phyloP scores from a whole-genome alignment of 331 rosid species.

The Erythrophleum ivorense region DNA sequence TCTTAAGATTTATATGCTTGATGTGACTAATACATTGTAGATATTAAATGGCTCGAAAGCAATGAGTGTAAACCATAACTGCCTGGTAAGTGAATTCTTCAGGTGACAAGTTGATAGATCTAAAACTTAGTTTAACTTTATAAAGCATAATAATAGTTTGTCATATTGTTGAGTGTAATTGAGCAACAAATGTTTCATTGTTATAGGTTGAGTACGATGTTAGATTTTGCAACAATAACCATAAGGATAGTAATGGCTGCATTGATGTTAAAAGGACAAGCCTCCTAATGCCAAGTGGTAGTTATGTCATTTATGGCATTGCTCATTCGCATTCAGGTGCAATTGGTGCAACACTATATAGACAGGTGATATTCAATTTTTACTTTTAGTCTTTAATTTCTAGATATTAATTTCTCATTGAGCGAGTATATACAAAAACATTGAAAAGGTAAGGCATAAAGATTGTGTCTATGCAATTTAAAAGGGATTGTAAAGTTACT shows the following conservation, averaged over 20 bases:
- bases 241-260: not conserved
- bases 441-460: not conserved
- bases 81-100: slow-evolving; percentile 8
- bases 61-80: not conserved
- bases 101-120: not conserved
- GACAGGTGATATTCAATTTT: slow-evolving; percentile 15
- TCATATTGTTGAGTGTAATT: not conserved
- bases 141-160: not conserved
- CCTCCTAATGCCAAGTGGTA: slow-evolving; percentile 13
- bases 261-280: slow-evolving; percentile 25
- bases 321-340: slow-evolving; percentile 33
- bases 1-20: slow-evolving; percentile 29
- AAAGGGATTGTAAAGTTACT: not conserved
- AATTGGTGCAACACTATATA: slow-evolving; percentile 31
- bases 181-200: not conserved
- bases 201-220: slow-evolving; percentile 31
- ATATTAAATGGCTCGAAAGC: slow-evolving; percentile 1
- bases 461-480: not conserved
- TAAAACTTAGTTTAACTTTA: not conserved
- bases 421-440: not conserved
- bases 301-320: slow-evolving; percentile 27
- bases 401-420: not conserved
- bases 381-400: not conserved
- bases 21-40: slow-evolving; percentile 21
- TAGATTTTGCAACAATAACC: slow-evolving; percentile 2